Evolutionary conservation across 2,329 filamentous ascomycete species (phyloP), one percentile per base, ranked within the genome.

Genomic region (Volutella citrinella): DNA sequence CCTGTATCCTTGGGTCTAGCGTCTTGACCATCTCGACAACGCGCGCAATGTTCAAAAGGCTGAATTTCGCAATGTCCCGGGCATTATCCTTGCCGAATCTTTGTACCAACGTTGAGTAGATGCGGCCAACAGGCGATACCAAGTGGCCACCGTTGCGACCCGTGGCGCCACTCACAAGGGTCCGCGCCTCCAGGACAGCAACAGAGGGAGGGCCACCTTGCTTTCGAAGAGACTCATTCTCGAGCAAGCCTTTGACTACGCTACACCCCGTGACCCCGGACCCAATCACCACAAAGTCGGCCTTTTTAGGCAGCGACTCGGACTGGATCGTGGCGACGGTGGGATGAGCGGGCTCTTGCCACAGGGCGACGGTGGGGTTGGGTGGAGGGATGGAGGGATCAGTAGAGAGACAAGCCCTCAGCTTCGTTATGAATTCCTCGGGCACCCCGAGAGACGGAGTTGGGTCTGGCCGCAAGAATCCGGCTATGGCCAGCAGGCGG

Each of bases 261-360:
- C 52, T 52, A 10, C 50, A 52, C 10, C 57, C 62, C 0, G 61
- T 57, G 18, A 65, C 56, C 0, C 61, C 63, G 5, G 60, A 62
- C 7, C 62, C 62, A 28, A 65, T 57, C n/a, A 65, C 52, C 11
- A 52, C 47, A 7, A 60, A 46, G 34, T 64, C 61, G 6, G 22
- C 20, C 1, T 10, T 16, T 15, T 32, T 36, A 21, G 47, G 49
- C 3, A 47, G 19, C 15, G 48, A 40, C 4, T n/a, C 2, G 5
- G 34, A 36, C 48, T 39, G 12, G 38, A 41, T 21, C 6, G 5
- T 15, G 3, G 8, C 4, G 5, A 36, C 5, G 4, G 17, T 10
- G 5, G 17, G 5, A 11, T 54, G 46, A 20, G 40, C 40, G 1
- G 53, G 52, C 10, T 29, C 17, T 28, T 51, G 47, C 49, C 51